Evolutionary conservation across 2,329 filamentous ascomycete genomes (phyloP).

Genomic region (Aspergillus candidus): DNA sequence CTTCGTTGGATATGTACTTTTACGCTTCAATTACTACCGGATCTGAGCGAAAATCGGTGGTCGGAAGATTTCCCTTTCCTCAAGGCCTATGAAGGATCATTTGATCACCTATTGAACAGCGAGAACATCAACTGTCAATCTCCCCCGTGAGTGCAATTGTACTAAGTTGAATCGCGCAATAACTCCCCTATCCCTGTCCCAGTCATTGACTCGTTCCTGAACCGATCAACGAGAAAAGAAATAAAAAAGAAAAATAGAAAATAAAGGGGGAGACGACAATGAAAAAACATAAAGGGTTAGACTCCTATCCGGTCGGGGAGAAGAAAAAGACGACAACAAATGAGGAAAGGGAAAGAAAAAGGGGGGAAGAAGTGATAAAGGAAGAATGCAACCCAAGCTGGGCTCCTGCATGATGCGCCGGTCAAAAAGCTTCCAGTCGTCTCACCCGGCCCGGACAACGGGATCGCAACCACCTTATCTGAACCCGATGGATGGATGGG

Average conservation of each 20-base stretch:
- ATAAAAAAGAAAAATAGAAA: conserved; percentile 4
- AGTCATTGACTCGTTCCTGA: conserved; percentile 24
- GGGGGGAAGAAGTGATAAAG: conserved; percentile 1
- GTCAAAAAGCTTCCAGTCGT: background rate
- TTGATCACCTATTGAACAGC: too few relatives aligned
- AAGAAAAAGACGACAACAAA: conserved; percentile 2
- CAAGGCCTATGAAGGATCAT: too few relatives aligned
- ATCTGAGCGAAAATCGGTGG: too few relatives aligned
- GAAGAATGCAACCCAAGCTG: conserved; percentile 1
- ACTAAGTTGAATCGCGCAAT: background rate
- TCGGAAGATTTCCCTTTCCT: too few relatives aligned
- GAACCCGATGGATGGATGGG: conserved; percentile 9
- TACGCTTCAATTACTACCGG: too few relatives aligned
- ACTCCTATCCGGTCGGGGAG: background rate
- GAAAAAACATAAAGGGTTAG: conserved; percentile 5
- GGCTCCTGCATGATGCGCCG: conserved; percentile 5
- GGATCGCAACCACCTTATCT: conserved; percentile 2
- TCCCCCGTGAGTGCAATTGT: too few relatives aligned
- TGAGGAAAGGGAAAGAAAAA: conserved; percentile 1
- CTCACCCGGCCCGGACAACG: too few relatives aligned
- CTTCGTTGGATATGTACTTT: too few relatives aligned
- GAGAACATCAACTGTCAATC: too few relatives aligned
- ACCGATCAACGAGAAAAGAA: conserved; percentile 11
- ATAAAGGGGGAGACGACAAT: conserved; percentile 13
- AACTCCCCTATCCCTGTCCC: conserved; percentile 27